phyloP scores from a whole-genome alignment of 306 rosid species.

The Echinosophora koreensis region DNA sequence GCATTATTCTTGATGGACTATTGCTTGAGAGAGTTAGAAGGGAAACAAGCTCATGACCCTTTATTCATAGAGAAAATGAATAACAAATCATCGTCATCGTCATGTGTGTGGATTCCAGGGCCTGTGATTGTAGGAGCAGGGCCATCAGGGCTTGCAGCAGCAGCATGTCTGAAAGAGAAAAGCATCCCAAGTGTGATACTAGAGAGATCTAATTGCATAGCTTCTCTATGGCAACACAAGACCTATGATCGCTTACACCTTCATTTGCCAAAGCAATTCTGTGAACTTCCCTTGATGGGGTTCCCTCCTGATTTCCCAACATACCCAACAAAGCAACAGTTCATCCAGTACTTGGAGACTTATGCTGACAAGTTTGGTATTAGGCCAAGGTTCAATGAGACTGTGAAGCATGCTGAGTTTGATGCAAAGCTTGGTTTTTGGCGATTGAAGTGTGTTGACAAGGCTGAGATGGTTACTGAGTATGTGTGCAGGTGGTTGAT shows the following conservation, averaged over 20 bases:
- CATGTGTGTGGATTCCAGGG: constrained; percentile 47
- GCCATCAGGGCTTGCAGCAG: constrained; percentile 86
- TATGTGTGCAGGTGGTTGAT: constrained; percentile 73
- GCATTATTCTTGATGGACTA: constrained; percentile 61
- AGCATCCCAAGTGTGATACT: constrained; percentile 59
- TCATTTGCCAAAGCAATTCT: constrained; percentile 81
- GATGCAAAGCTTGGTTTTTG: constrained; percentile 61
- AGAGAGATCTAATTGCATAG: constrained; percentile 86
- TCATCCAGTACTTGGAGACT: constrained; percentile 61
- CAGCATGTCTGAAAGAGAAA: constrained; percentile 68
- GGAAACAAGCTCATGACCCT: constrained; percentile 79
- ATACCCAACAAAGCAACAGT: constrained; percentile 82
- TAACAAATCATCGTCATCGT: constrained; percentile 4
- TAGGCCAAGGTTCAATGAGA: constrained; percentile 65
- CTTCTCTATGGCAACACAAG: constrained; percentile 83
- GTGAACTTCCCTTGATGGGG: constrained; percentile 70
- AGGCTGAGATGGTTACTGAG: constrained; percentile 48
- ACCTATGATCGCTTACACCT: constrained; percentile 80
- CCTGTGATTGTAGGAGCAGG: constrained; percentile 90
- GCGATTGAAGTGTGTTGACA: constrained; percentile 49
- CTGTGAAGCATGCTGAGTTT: constrained; percentile 60
- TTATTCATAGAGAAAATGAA: constrained; percentile 51
- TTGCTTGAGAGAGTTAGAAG: constrained; percentile 65
- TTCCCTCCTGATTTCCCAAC: constrained; percentile 74
- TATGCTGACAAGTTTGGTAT: constrained; percentile 62